Evolutionary conservation across 73 alveolate genomes (phyloP).

Genomic region (Breviolum minutum): DNA sequence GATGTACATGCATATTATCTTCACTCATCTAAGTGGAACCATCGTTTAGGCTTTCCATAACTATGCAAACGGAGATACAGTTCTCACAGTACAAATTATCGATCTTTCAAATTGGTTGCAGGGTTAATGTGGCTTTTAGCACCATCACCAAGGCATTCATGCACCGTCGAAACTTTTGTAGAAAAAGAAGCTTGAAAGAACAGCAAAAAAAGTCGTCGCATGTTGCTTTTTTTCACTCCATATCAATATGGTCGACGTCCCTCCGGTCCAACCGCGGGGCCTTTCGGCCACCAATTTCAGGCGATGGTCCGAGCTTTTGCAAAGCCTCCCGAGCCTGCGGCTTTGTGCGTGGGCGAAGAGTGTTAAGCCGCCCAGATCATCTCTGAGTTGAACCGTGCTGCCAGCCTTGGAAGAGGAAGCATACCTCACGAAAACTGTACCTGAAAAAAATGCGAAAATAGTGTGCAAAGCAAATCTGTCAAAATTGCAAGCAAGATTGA

Average conservation of each 20-base stretch:
- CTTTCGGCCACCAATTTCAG: slow-evolving; percentile 87
- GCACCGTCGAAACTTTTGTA: too few species aligned
- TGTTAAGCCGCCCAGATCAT: not conserved
- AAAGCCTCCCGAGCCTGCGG: slow-evolving; percentile 82
- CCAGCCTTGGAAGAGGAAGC: slow-evolving; percentile 48
- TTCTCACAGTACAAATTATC: too few species aligned
- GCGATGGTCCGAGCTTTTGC: slow-evolving; percentile 87
- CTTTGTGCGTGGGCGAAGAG: not conserved
- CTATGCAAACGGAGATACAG: too few species aligned
- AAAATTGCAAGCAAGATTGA: not conserved
- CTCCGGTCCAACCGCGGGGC: not conserved
- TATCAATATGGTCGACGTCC: too few species aligned
- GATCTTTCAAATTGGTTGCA: too few species aligned
- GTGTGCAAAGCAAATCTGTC: not conserved
- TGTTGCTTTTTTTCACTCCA: not conserved
- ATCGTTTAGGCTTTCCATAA: too few species aligned
- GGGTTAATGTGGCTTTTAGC: too few species aligned
- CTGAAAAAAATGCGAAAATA: not conserved
- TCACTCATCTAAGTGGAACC: too few species aligned
- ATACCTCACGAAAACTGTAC: slow-evolving; percentile 73
- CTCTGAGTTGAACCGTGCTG: not conserved
- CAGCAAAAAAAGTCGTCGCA: not conserved
- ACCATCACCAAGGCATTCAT: too few species aligned
- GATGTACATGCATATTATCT: too few species aligned
- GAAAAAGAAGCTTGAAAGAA: too few species aligned